Conservation (phyloP, 495 filamentous ascomycete species). For the Penicillium soppii region DNA sequence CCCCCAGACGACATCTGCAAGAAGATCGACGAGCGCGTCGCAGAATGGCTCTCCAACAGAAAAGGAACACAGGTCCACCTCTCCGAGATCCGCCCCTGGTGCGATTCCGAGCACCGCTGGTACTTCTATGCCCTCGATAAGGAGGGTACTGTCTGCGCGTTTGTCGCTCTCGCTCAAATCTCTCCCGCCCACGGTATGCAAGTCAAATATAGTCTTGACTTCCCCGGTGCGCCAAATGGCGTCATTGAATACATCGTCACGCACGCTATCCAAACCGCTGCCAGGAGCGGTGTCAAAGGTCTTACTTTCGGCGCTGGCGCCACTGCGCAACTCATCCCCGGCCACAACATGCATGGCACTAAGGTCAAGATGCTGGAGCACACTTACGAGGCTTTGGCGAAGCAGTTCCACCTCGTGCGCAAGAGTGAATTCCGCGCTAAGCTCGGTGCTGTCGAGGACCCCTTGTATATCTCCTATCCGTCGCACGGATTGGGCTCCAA, state of each 20-base stretch:
- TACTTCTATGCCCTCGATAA: slow-evolving; percentile 75
- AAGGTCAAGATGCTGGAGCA: slow-evolving; percentile 71
- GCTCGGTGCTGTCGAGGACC: slow-evolving; percentile 73
- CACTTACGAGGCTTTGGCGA: slow-evolving; percentile 74
- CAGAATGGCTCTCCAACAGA: slow-evolving; percentile 74
- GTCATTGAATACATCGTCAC: slow-evolving; percentile 79
- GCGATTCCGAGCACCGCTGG: slow-evolving; percentile 72
- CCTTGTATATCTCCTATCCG: slow-evolving; percentile 80
- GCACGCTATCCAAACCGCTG: slow-evolving; percentile 68
- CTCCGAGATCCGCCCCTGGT: slow-evolving; percentile 80
- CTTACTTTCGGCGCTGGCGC: slow-evolving; percentile 84
- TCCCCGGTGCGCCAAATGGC: slow-evolving; percentile 73
- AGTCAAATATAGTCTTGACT: slow-evolving; percentile 85
- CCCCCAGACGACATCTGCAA: slow-evolving; percentile 60
- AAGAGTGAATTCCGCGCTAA: slow-evolving; percentile 89
- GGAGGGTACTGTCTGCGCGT: slow-evolving; percentile 64
- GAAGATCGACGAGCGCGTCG: slow-evolving; percentile 66
- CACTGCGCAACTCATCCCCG: slow-evolving; percentile 61
- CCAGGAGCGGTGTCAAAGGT: slow-evolving; percentile 57
- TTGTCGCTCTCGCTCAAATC: slow-evolving; percentile 73
- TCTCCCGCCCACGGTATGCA: slow-evolving; percentile 77
- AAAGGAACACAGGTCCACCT: slow-evolving; percentile 84
- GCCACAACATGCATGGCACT: slow-evolving; percentile 71
- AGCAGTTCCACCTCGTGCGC: slow-evolving; percentile 71
- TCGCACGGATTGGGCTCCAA: slow-evolving; percentile 74